A percentile compares a stretch with the other conserved stretches of the same genome.
Evolutionary conservation across 495 filamentous ascomycete genomes (phyloP).

Genomic region (Terfezia boudieri): DNA sequence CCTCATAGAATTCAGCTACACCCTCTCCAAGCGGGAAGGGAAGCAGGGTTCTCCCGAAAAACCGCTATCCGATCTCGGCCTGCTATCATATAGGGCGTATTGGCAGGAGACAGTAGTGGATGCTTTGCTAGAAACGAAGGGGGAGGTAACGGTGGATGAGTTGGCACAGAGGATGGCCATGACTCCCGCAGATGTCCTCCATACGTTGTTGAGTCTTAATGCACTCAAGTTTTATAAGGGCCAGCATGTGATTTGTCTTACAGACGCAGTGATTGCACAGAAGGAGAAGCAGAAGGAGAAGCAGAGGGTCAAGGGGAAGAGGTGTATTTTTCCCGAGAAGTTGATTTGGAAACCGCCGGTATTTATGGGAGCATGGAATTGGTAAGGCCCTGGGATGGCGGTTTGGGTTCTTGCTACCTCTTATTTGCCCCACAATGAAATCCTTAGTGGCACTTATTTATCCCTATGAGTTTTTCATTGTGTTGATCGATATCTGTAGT

Average conservation of each 20-base stretch:
- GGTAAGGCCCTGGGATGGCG: slow-evolving; percentile 30
- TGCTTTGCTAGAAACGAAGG: slow-evolving; percentile 45
- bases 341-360: slow-evolving; percentile 93
- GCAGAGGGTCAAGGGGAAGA: slow-evolving; percentile 43
- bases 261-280: slow-evolving; percentile 55
- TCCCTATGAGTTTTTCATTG: too few relatives aligned
- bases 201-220: slow-evolving; percentile 74
- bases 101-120: slow-evolving; percentile 91
- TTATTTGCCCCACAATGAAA: too few relatives aligned
- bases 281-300: slow-evolving; percentile 57
- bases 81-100: slow-evolving; percentile 83
- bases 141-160: slow-evolving; percentile 38
- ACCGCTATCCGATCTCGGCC: slow-evolving; percentile 75
- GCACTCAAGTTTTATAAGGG: slow-evolving; percentile 90
- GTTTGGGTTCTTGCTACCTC: not conserved
- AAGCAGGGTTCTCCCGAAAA: slow-evolving; percentile 94
- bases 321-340: slow-evolving; percentile 49
- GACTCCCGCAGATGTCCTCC: slow-evolving; percentile 87
- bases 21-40: slow-evolving; percentile 81
- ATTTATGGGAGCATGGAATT: slow-evolving; percentile 93
- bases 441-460: too few relatives aligned
- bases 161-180: slow-evolving; percentile 61
- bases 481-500: too few relatives aligned
- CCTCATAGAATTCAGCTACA: slow-evolving; percentile 93
- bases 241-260: slow-evolving; percentile 77